Evolutionary conservation across 805 yeast species (phyloP).

Genomic region (Wickerhamiella sorbophila): DNA sequence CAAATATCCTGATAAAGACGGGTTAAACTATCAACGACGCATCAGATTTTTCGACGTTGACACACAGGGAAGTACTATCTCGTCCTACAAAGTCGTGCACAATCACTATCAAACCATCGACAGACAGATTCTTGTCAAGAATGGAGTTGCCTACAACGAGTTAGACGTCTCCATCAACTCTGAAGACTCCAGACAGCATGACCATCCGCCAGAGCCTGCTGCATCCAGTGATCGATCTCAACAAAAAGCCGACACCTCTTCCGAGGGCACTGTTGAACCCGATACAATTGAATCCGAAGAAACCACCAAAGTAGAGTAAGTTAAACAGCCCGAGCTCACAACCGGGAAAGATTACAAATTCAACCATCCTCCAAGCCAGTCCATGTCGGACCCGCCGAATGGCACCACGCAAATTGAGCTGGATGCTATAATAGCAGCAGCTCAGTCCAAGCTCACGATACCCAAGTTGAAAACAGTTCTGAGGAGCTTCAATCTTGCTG

Average conservation of each 20-base stretch:
- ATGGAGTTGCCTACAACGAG: slow-evolving; percentile 26
- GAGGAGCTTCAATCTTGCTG: slow-evolving; percentile 30
- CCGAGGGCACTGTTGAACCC: no score
- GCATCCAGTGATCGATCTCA: no score
- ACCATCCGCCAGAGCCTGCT: no score
- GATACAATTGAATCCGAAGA: no score
- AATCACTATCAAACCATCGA: slow-evolving; percentile 37
- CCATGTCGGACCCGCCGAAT: not conserved
- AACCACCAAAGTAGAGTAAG: no score
- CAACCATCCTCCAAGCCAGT: no score
- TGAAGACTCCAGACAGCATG: no score
- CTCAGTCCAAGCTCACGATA: slow-evolving; percentile 17
- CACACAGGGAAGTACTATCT: slow-evolving; percentile 31
- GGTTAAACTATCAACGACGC: slow-evolving; percentile 69
- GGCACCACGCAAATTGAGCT: not conserved
- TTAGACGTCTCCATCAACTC: no score
- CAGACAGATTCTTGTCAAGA: slow-evolving; percentile 34
- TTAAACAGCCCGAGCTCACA: no score
- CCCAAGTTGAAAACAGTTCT: slow-evolving; percentile 21
- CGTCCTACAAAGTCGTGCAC: slow-evolving; percentile 64
- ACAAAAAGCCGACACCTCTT: no score
- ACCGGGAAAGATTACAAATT: no score
- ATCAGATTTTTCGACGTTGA: slow-evolving; percentile 60
- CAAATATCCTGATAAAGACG: slow-evolving; percentile 38
- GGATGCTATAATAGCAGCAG: slow-evolving; percentile 1